Evolutionary conservation across 2,329 filamentous ascomycete genomes (phyloP), one percentile per base, ranked within the genome.

Genomic region (Cladophialophora exuberans): DNA sequence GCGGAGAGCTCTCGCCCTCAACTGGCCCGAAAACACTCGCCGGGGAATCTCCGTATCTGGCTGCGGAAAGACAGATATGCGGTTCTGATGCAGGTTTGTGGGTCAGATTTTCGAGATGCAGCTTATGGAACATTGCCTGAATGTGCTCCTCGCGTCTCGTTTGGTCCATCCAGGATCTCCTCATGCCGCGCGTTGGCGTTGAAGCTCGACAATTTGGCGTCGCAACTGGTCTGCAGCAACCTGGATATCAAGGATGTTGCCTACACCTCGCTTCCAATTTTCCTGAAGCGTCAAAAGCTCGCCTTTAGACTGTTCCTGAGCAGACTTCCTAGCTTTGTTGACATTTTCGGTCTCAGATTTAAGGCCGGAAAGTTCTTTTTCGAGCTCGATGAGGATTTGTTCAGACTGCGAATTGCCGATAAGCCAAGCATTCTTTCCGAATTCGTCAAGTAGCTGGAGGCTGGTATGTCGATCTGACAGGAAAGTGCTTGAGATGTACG

Each of bases 351-450:
- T 81, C 62, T 88, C 84, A 55, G 81, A 78, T 70, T 85, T 86
- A 17, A 82, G 75, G 33, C 77, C 79, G 11, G 84, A 85, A 45
- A 97, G 77, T 65, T 96, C 90, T 39, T 78, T 78, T 78, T 97
- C 93, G 22, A 95, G 67, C 10, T 71, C 71, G 46, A 80, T 79
- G 47, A 95, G 72, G 36, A 90, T 81, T 38, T 83, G 83, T 73
- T 97, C 93, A 17, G 91, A 72, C 63, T 89, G 84, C 64, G 86
- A 83, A 72, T 99, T 99, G 4, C 84, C 84, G 6, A 96, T 81
- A 52, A 99, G 79, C 93, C 94, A 97, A 7, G 90, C 87, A 71
- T 96, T 96, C 74, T 90, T 90, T 63, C 93, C 94, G 71, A 86
- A 86, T 46, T 80, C 80, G 65, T 94, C 89, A 17, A 96, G 82